These are phyloP conservation scores for Pestalotiopsis sp. DNA, from an alignment of 2,329 filamentous ascomycete genomes.

Conservation along the genomic window DNA sequence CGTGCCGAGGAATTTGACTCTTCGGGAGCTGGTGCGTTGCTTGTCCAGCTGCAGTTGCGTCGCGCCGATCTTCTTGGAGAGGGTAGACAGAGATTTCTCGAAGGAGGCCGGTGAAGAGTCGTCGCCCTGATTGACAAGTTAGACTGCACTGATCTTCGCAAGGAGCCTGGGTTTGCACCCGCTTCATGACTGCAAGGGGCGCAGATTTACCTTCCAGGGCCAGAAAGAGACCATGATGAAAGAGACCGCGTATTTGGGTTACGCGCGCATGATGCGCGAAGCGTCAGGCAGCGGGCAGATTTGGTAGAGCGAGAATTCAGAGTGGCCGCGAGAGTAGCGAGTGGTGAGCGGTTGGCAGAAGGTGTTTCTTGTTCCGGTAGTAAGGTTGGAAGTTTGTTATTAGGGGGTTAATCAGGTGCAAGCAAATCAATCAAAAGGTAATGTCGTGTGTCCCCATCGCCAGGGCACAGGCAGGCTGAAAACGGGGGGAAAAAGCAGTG, in stretches of 20 bases:
- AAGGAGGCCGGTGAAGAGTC: conserved; percentile 87
- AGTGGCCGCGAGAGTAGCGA: neutral
- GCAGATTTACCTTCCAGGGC: conserved; percentile 73
- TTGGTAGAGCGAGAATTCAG: neutral
- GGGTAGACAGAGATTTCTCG: conserved; percentile 83
- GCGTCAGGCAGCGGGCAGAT: conserved; percentile 6
- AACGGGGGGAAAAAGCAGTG: conserved; percentile 5
- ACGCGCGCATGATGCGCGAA: conserved; percentile 23
- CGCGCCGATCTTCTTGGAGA: conserved; percentile 81
- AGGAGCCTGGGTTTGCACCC: neutral
- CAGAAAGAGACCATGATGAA: conserved; percentile 79
- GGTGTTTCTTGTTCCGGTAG: neutral
- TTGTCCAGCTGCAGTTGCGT: conserved; percentile 75
- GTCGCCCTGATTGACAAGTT: conserved; percentile 60
- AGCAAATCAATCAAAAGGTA: neutral
- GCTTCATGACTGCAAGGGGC: neutral
- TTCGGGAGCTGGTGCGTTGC: conserved; percentile 72
- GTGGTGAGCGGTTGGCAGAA: neutral
- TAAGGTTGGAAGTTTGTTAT: neutral
- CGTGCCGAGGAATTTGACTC: conserved; percentile 83
- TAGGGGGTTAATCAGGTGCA: neutral
- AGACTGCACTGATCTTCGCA: neutral
- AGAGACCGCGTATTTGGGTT: conserved; percentile 11
- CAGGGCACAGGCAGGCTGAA: neutral
- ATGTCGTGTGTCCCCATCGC: neutral